Percentiles rank a stretch among this genome's conserved stretches.
Conservation (phyloP, 768 basidiomycete genomes). For the Baorangia bicolor region DNA sequence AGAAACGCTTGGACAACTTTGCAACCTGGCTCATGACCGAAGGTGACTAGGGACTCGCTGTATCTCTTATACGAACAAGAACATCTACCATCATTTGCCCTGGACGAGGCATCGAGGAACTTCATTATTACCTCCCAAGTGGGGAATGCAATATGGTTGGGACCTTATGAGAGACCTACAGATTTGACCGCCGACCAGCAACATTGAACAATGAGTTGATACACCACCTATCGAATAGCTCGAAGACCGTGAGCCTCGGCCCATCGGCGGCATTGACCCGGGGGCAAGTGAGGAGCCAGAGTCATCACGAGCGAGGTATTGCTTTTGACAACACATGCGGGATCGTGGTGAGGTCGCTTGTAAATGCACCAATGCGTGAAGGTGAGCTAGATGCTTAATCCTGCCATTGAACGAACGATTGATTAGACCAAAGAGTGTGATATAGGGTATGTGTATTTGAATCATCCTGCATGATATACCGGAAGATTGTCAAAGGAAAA, state of each 20-base stretch:
- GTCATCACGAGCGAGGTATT: no score
- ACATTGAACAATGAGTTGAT: not conserved
- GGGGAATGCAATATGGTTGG: not conserved
- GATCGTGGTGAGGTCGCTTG: no score
- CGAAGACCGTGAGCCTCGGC: no score
- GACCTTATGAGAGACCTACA: not conserved
- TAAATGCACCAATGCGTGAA: not conserved
- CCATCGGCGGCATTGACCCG: no score
- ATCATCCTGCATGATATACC: not conserved
- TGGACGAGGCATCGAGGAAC: not conserved
- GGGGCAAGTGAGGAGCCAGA: no score
- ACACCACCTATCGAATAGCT: not conserved
- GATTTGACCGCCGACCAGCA: not conserved
- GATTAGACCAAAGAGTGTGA: constrained; percentile 2
- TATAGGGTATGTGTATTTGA: constrained; percentile 3
- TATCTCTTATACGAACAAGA: not conserved
- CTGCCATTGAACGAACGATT: not conserved
- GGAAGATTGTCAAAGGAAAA: not conserved
- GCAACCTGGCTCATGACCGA: constrained; percentile 84
- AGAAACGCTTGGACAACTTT: constrained; percentile 83
- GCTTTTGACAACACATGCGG: not conserved
- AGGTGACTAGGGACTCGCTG: constrained; percentile 48
- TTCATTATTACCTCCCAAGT: not conserved
- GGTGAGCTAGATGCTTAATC: not conserved
- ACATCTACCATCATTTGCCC: not conserved